phyloP scores from a whole-genome alignment of 148 eudicot genomes.

The Limonium bicolor region DNA sequence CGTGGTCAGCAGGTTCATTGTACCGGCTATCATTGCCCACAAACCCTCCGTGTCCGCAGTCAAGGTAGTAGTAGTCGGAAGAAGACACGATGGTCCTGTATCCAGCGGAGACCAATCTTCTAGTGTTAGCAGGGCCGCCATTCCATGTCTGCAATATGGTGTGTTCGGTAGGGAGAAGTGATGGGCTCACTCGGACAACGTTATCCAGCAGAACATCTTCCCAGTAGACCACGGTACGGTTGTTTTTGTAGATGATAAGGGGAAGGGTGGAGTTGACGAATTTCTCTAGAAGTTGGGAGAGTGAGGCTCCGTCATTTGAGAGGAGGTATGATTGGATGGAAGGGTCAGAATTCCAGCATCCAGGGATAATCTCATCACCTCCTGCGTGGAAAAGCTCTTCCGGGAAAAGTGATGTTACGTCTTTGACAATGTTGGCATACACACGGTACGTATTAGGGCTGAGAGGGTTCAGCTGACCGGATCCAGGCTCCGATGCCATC shows the following conservation, averaged over 20 bases:
- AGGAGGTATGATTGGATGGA: constrained; percentile 33
- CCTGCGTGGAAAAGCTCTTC: constrained; percentile 65
- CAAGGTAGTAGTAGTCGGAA: constrained; percentile 69
- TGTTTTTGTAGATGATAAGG: constrained; percentile 29
- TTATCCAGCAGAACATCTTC: constrained; percentile 63
- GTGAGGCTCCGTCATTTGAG: constrained; percentile 34
- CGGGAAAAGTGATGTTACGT: constrained; percentile 52
- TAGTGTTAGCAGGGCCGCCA: constrained; percentile 49
- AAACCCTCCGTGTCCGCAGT: constrained; percentile 87
- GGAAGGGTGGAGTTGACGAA: constrained; percentile 63
- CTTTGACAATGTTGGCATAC: constrained; percentile 31
- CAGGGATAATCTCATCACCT: constrained; percentile 58
- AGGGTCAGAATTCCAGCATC: constrained; percentile 81
- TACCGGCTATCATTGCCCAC: constrained; percentile 58
- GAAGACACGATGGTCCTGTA: constrained; percentile 76
- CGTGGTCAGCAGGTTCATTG: constrained; percentile 36
- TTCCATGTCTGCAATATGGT: constrained; percentile 84
- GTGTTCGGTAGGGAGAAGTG: constrained; percentile 38
- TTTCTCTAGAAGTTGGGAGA: constrained; percentile 48
- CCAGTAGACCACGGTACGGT: constrained; percentile 77
- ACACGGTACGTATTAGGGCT: constrained; percentile 65
- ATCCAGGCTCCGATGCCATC: constrained; percentile 78
- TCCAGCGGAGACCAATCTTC: constrained; percentile 63
- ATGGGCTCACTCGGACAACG: constrained; percentile 19
- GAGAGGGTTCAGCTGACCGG: constrained; percentile 89